A percentile compares a stretch with the other conserved stretches of the same genome.
Conservation (phyloP, 2,329 filamentous ascomycete species). For the Dactylellina drechsleri region DNA sequence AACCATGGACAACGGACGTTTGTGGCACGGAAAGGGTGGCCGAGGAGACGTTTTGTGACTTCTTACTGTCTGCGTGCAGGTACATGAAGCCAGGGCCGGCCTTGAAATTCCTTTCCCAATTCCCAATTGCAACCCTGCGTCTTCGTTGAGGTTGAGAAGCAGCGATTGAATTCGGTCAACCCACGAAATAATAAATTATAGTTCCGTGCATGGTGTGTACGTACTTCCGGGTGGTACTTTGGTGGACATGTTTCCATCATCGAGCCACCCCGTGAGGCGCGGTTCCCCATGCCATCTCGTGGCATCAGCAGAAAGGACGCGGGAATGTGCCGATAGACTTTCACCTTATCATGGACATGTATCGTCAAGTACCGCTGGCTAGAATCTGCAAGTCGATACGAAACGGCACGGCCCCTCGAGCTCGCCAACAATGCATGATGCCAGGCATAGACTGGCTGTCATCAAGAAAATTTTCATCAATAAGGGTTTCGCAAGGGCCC, state of each 20-base stretch:
- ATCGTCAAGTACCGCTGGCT: conserved; percentile 37
- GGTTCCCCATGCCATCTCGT: conserved; percentile 12
- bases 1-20: conserved; percentile 14
- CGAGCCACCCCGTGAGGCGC: conserved; percentile 47
- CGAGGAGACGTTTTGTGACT: conserved; percentile 16
- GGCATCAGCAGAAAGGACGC: conserved; percentile 8
- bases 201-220: background rate
- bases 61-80: conserved; percentile 7
- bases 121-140: conserved; percentile 12
- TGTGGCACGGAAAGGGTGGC: conserved; percentile 46
- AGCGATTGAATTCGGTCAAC: conserved; percentile 8
- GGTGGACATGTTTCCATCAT: conserved; percentile 1
- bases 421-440: conserved; percentile 28
- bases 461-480: conserved; percentile 11
- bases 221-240: conserved; percentile 1
- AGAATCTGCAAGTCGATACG: conserved; percentile 48
- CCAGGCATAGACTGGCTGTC: conserved; percentile 9
- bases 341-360: conserved; percentile 7
- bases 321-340: conserved; percentile 29
- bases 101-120: conserved; percentile 11
- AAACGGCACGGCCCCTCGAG: conserved; percentile 53
- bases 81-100: too few species aligned
- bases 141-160: too few species aligned
- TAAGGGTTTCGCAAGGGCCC: background rate
- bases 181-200: conserved; percentile 5